Evolutionary conservation across 768 basidiomycete species (phyloP).

Genomic region (Lactarius trivialis): DNA sequence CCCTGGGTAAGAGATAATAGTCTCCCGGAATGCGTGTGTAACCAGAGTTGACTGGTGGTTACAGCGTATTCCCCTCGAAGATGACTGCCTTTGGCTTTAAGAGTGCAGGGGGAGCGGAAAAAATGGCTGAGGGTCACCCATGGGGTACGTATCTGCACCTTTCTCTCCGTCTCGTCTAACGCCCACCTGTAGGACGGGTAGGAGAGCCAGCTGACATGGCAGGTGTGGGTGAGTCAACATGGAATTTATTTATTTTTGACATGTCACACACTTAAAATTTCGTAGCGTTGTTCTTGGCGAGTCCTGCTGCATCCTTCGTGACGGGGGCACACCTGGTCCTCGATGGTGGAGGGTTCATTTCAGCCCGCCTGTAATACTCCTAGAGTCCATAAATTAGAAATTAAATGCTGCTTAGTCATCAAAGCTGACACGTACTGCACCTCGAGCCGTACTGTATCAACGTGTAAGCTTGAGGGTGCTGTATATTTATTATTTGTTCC

Average conservation of each 20-base stretch:
- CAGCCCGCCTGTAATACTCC: conserved; percentile 12
- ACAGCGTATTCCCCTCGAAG: conserved; percentile 70
- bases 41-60: neutral
- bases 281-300: conserved; percentile 36
- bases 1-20: conserved; percentile 55
- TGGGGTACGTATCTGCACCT: conserved; percentile 40
- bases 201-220: conserved; percentile 64
- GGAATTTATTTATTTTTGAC: neutral
- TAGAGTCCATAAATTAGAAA: neutral
- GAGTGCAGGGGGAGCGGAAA: conserved; percentile 41
- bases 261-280: neutral
- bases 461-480: neutral
- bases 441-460: neutral
- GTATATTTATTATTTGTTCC: neutral
- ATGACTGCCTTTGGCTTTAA: conserved; percentile 75
- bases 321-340: conserved; percentile 67
- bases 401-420: neutral
- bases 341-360: conserved; percentile 42
- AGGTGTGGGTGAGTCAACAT: conserved; percentile 41
- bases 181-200: conserved; percentile 45
- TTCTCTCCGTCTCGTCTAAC: neutral
- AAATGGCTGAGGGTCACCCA: conserved; percentile 50
- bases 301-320: conserved; percentile 65
- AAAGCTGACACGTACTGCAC: neutral
- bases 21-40: neutral